phyloP scores from a whole-genome alignment of 1,284 basidiomycete genomes.

The Boletellus sp. region DNA sequence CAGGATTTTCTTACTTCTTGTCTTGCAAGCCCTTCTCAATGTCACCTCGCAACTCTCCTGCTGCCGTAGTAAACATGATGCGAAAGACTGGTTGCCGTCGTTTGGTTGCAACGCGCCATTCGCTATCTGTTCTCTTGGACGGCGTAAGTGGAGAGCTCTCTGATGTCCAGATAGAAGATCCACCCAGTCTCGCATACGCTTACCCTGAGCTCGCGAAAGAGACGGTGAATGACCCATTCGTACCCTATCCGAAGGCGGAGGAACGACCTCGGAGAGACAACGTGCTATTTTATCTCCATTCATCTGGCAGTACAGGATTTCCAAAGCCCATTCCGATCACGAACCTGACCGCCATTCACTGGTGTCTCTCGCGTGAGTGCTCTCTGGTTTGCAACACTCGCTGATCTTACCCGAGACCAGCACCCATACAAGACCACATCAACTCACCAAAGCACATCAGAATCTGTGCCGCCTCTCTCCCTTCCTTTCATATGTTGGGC shows the following conservation, averaged over 20 bases:
- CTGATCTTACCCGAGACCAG: constrained; percentile 4
- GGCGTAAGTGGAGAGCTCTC: constrained; percentile 21
- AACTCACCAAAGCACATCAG: constrained; percentile 1
- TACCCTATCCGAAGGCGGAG: constrained; percentile 22
- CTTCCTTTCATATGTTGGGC: constrained; percentile 21
- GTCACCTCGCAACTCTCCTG: constrained; percentile 37
- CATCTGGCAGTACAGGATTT: constrained; percentile 30
- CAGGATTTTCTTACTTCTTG: neutral
- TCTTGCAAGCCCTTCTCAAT: constrained; percentile 30
- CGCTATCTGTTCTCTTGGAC: constrained; percentile 26
- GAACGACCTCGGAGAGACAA: constrained; percentile 1
- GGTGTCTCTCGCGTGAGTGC: constrained; percentile 17
- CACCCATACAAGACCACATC: constrained; percentile 6
- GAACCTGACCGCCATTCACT: constrained; percentile 9
- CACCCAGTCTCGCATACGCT: constrained; percentile 25
- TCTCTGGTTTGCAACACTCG: neutral
- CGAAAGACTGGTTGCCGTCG: constrained; percentile 29
- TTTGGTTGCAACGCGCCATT: constrained; percentile 30
- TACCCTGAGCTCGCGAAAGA: constrained; percentile 34
- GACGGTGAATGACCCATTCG: constrained; percentile 14
- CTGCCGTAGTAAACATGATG: constrained; percentile 34
- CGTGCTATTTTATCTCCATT: constrained; percentile 21
- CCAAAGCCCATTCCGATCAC: constrained; percentile 29
- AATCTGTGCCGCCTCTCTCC: constrained; percentile 12
- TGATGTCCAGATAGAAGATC: constrained; percentile 31